phyloP scores from a whole-genome alignment of 495 filamentous ascomycete species.

The Paragyromitra xinjiangensis region DNA sequence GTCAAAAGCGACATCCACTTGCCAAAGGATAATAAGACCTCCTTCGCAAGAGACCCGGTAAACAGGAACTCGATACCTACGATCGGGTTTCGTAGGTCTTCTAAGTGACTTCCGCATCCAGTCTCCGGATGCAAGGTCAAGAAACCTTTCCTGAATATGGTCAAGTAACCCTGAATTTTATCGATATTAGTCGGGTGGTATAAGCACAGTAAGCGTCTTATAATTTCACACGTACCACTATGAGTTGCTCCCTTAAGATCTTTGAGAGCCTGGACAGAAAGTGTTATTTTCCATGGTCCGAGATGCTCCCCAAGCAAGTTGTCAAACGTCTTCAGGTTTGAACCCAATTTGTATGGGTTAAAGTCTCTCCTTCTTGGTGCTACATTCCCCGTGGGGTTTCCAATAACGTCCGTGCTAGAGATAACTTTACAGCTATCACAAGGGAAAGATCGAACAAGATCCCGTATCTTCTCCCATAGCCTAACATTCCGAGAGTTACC shows the following conservation, averaged over 20 bases:
- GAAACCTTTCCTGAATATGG: slow-evolving; percentile 45
- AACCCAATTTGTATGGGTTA: background rate
- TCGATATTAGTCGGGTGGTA: no score
- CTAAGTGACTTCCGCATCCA: slow-evolving; percentile 40
- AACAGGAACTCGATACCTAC: slow-evolving; percentile 24
- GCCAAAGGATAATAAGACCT: slow-evolving; percentile 42
- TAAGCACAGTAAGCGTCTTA: background rate
- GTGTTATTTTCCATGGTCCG: slow-evolving; percentile 60
- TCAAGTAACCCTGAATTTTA: background rate
- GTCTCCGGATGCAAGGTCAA: slow-evolving; percentile 55
- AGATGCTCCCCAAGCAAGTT: slow-evolving; percentile 55
- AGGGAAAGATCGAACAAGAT: no score
- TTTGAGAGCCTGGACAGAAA: slow-evolving; percentile 58
- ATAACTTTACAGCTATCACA: no score
- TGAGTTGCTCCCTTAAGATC: slow-evolving; percentile 27
- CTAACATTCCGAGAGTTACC: no score
- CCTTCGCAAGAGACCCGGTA: slow-evolving; percentile 5
- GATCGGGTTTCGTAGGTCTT: background rate
- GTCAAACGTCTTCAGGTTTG: slow-evolving; percentile 7
- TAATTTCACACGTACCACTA: slow-evolving; percentile 2
- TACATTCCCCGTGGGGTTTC: background rate
- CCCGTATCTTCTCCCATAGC: no score
- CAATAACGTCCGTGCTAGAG: no score
- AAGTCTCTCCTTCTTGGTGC: background rate
- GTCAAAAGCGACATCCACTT: slow-evolving; percentile 45